Evolutionary conservation across 1,284 basidiomycete genomes (phyloP).

Genomic region (Ganoderma boninense): DNA sequence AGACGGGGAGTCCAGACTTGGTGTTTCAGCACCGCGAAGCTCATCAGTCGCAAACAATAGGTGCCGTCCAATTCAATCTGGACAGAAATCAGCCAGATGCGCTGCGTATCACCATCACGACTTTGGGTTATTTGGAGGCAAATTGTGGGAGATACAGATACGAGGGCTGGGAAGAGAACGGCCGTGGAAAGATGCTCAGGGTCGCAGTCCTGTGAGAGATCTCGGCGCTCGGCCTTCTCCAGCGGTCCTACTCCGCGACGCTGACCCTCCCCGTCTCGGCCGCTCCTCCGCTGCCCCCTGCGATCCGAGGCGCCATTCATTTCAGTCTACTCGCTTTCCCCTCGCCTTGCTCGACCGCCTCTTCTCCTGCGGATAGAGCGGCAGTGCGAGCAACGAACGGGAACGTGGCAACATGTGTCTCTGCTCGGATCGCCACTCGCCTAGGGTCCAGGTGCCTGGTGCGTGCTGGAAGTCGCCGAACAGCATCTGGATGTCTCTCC

Average conservation of each 20-base stretch:
- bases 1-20: constrained; percentile 6
- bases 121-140: constrained; percentile 11
- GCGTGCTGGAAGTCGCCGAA: constrained; percentile 12
- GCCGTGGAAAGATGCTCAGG: constrained; percentile 31
- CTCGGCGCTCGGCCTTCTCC: constrained; percentile 23
- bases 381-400: constrained; percentile 1
- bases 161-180: neutral
- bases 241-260: constrained; percentile 31
- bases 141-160: constrained; percentile 2
- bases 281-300: constrained; percentile 17
- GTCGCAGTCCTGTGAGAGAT: constrained; percentile 28
- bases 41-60: constrained; percentile 29
- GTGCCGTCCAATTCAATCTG: constrained; percentile 25
- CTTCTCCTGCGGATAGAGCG: constrained; percentile 9
- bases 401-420: constrained; percentile 4
- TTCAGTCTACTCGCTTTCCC: neutral
- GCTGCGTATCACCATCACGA: constrained; percentile 15
- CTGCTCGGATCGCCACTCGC: constrained; percentile 11
- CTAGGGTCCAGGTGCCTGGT: constrained; percentile 11
- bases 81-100: constrained; percentile 3
- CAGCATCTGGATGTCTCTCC: constrained; percentile 2
- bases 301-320: neutral
- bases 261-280: neutral
- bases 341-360: neutral
- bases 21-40: constrained; percentile 32